Conservation (phyloP, 1,284 basidiomycete species). For the Malassezia furfur region DNA sequence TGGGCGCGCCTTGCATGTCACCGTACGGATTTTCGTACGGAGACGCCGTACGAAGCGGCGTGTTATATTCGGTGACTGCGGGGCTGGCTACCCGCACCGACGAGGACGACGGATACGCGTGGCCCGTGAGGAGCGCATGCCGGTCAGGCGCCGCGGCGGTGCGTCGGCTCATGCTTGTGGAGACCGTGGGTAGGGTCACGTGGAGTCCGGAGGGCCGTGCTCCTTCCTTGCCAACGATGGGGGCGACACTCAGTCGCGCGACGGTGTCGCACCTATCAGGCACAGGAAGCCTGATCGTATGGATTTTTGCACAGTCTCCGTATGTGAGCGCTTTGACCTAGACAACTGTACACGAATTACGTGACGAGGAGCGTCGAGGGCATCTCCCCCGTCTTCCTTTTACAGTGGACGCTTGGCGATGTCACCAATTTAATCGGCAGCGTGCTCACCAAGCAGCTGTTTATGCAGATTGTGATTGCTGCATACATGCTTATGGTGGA, state of each 20-base stretch:
- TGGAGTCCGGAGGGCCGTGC: not conserved
- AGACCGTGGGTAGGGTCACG: not conserved
- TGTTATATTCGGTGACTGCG: slow-evolving; percentile 1
- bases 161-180: slow-evolving; percentile 29
- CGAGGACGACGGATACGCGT: slow-evolving; percentile 29
- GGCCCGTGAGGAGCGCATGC: slow-evolving; percentile 30
- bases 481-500: slow-evolving; percentile 15
- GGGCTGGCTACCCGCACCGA: not conserved
- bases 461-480: slow-evolving; percentile 39
- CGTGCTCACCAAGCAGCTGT: slow-evolving; percentile 39
- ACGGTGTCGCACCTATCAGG: slow-evolving; percentile 30
- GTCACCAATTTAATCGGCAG: slow-evolving; percentile 42
- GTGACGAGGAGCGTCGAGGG: slow-evolving; percentile 33
- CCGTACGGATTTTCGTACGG: slow-evolving; percentile 38
- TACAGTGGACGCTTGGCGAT: slow-evolving; percentile 46
- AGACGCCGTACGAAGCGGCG: slow-evolving; percentile 25
- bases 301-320: slow-evolving; percentile 46
- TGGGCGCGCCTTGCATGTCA: slow-evolving; percentile 25
- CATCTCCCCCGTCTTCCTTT: slow-evolving; percentile 39
- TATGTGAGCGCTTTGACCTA: slow-evolving; percentile 12
- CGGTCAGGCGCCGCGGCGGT: slow-evolving; percentile 28
- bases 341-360: slow-evolving; percentile 42
- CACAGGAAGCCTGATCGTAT: slow-evolving; percentile 31
- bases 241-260: slow-evolving; percentile 19
- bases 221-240: not conserved